Evolutionary conservation across 371 early-diverging fungal species (phyloP).

Genomic region (Encephalitozoon hellem): DNA sequence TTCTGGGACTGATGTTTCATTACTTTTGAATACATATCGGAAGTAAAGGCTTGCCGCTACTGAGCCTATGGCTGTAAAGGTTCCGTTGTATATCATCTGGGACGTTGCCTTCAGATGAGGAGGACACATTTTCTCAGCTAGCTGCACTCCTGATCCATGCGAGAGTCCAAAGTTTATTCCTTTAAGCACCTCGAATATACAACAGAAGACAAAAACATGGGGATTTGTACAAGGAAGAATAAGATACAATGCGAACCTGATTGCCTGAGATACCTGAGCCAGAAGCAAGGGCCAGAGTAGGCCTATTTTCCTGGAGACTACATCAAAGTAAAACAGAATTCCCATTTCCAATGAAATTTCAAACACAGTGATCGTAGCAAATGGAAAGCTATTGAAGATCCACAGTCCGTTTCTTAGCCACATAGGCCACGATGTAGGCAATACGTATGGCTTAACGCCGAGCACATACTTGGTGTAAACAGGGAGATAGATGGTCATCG

Average conservation of each 20-base stretch:
- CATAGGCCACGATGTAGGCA: slow-evolving; percentile 2
- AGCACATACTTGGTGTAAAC: slow-evolving; percentile 54
- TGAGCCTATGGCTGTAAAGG: slow-evolving; percentile 57
- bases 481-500: slow-evolving; percentile 58
- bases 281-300: slow-evolving; percentile 61
- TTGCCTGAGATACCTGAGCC: slow-evolving; percentile 54
- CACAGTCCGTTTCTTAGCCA: neutral
- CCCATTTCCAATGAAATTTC: slow-evolving; percentile 60
- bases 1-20: neutral
- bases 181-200: slow-evolving; percentile 59
- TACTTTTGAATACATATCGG: slow-evolving; percentile 13
- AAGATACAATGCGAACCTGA: slow-evolving; percentile 57
- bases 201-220: slow-evolving; percentile 48
- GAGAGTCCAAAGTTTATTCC: slow-evolving; percentile 62
- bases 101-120: slow-evolving; percentile 59
- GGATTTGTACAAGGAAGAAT: slow-evolving; percentile 5
- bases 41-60: slow-evolving; percentile 51
- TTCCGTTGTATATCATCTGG: slow-evolving; percentile 61
- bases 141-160: slow-evolving; percentile 59
- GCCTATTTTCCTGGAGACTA: slow-evolving; percentile 48
- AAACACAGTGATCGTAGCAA: slow-evolving; percentile 55
- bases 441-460: slow-evolving; percentile 48
- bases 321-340: slow-evolving; percentile 51
- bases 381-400: slow-evolving; percentile 50
- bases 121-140: slow-evolving; percentile 57